Conservation (phyloP, 2,329 filamentous ascomycete species). For the Colletotrichum liriopes region DNA sequence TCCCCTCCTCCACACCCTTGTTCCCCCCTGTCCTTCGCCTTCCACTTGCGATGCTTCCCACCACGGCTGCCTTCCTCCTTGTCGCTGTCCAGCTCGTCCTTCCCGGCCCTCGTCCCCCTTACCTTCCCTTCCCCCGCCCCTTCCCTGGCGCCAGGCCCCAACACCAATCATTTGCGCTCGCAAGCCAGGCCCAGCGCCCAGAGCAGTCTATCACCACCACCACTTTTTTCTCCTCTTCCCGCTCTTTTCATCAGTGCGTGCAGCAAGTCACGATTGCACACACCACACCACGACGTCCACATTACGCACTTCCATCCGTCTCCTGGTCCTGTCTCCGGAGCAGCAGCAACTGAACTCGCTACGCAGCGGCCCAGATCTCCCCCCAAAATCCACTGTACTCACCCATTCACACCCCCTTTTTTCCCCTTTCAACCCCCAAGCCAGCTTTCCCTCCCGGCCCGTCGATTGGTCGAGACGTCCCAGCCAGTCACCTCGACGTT, state of each 20-base stretch:
- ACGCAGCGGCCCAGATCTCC: slow-evolving; percentile 31
- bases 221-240: not conserved
- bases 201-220: slow-evolving; percentile 16
- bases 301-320: not conserved
- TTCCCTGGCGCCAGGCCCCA: slow-evolving; percentile 5
- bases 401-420: slow-evolving; percentile 8
- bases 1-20: slow-evolving; percentile 39
- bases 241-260: slow-evolving; percentile 24
- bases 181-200: slow-evolving; percentile 16
- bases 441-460: slow-evolving; percentile 15
- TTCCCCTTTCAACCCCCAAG: slow-evolving; percentile 11
- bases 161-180: slow-evolving; percentile 7
- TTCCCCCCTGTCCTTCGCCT: slow-evolving; percentile 13
- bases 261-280: slow-evolving; percentile 11
- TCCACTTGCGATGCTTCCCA: slow-evolving; percentile 4
- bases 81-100: slow-evolving; percentile 1
- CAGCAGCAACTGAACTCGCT: slow-evolving; percentile 12
- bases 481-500: slow-evolving; percentile 49
- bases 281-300: slow-evolving; percentile 15
- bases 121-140: not conserved
- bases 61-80: no score
- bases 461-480: slow-evolving; percentile 45
- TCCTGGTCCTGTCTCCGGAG: not conserved
- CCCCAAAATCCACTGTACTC: slow-evolving; percentile 28
- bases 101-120: not conserved